These are phyloP conservation scores for Stygiomarasmius scandens DNA, from an alignment of 1,284 basidiomycete species.

Conservation along the genomic window DNA sequence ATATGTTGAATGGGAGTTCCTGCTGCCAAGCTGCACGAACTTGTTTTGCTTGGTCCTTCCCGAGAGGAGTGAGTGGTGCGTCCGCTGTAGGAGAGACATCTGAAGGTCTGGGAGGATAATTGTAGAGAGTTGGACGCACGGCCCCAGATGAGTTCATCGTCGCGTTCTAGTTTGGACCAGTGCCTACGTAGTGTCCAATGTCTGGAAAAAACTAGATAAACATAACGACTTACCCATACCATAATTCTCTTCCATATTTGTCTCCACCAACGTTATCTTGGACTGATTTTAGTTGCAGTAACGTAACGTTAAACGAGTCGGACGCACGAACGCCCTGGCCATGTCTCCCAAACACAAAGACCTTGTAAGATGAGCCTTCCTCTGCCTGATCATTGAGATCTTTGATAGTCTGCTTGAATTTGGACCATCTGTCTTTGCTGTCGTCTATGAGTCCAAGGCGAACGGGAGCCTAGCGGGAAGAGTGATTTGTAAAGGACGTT, in stretches of 20 bases:
- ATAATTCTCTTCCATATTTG: constrained; percentile 69
- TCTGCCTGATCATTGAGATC: constrained; percentile 48
- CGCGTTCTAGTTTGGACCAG: constrained; percentile 72
- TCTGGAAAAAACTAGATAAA: neutral
- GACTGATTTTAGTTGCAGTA: neutral
- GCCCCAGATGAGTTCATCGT: constrained; percentile 79
- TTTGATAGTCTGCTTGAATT: constrained; percentile 44
- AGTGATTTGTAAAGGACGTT: too few species aligned
- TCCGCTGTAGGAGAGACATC: constrained; percentile 61
- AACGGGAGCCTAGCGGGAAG: constrained; percentile 48
- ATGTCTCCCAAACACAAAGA: constrained; percentile 66
- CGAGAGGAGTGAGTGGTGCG: constrained; percentile 70
- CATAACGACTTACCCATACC: constrained; percentile 65
- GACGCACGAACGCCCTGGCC: constrained; percentile 72
- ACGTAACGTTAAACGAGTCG: neutral
- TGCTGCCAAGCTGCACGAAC: constrained; percentile 61
- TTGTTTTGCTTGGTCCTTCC: constrained; percentile 62
- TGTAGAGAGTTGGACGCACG: constrained; percentile 47
- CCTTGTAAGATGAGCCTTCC: constrained; percentile 48
- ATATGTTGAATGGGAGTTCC: constrained; percentile 56
- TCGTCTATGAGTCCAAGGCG: constrained; percentile 65
- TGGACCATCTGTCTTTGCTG: constrained; percentile 54
- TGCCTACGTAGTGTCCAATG: constrained; percentile 38
- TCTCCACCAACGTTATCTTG: constrained; percentile 74
- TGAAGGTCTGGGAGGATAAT: neutral